phyloP scores from a whole-genome alignment of 2,329 filamentous ascomycete genomes.

The Exophiala bonariae region DNA sequence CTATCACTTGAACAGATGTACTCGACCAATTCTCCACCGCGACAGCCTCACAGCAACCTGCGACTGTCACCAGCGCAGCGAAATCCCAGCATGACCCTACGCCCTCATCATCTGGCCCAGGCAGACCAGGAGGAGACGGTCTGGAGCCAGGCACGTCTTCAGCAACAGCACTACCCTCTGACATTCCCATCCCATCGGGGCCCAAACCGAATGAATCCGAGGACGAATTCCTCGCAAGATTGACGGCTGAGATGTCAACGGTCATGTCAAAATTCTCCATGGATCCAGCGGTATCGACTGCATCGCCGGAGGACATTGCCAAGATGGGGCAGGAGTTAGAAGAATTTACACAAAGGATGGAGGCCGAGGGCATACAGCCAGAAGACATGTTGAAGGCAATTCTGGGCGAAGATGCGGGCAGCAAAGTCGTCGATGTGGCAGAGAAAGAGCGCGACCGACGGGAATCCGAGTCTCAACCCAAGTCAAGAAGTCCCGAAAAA shows the following conservation, averaged over 20 bases:
- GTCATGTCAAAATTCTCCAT: constrained; percentile 24
- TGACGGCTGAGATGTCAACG: constrained; percentile 29
- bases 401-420: constrained; percentile 30
- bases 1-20: constrained; percentile 63
- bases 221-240: constrained; percentile 27
- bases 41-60: constrained; percentile 14
- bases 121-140: constrained; percentile 34
- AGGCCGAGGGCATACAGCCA: constrained; percentile 30
- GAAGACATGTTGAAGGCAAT: constrained; percentile 34
- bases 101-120: constrained; percentile 39
- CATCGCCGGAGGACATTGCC: constrained; percentile 23
- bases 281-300: constrained; percentile 22
- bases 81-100: constrained; percentile 34
- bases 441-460: constrained; percentile 22
- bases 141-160: constrained; percentile 28
- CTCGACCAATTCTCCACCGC: constrained; percentile 81
- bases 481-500: constrained; percentile 27
- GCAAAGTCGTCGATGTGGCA: constrained; percentile 15
- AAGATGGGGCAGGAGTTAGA: constrained; percentile 29
- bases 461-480: constrained; percentile 24
- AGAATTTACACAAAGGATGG: constrained; percentile 35
- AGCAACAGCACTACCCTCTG: constrained; percentile 29
- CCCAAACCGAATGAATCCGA: constrained; percentile 29
- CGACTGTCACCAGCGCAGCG: constrained; percentile 37
- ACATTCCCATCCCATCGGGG: constrained; percentile 30